These are phyloP conservation scores for Canariomyces notabilis DNA, from an alignment of 2,329 filamentous ascomycete genomes.

Conservation along the genomic window DNA sequence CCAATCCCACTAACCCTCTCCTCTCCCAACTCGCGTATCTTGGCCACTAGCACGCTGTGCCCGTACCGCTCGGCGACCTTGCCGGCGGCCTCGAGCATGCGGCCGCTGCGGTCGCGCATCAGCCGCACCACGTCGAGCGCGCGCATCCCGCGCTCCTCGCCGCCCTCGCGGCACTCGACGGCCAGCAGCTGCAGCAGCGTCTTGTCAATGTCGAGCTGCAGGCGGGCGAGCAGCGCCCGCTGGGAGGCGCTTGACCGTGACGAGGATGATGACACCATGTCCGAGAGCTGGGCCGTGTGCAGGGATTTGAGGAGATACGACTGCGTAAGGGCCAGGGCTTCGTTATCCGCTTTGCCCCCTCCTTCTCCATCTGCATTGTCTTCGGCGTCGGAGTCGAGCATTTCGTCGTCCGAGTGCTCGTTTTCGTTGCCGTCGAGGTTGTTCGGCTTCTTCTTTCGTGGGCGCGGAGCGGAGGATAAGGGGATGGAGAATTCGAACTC, in stretches of 20 bases:
- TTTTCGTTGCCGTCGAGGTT: conserved; percentile 29
- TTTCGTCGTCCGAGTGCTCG: conserved; percentile 27
- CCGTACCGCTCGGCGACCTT: conserved; percentile 88
- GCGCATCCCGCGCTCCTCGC: conserved; percentile 91
- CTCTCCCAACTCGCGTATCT: conserved; percentile 84
- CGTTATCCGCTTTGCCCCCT: conserved; percentile 36
- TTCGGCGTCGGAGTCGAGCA: conserved; percentile 31
- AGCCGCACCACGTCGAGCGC: conserved; percentile 84
- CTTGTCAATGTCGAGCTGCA: conserved; percentile 86
- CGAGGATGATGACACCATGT: conserved; percentile 66
- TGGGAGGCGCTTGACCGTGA: conserved; percentile 62
- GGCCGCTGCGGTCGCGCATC: conserved; percentile 77
- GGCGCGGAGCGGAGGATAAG: conserved; percentile 50
- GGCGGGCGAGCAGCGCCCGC: conserved; percentile 59
- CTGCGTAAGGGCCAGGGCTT: conserved; percentile 69
- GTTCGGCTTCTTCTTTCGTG: conserved; percentile 32
- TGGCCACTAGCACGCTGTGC: conserved; percentile 72
- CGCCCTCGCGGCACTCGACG: conserved; percentile 78
- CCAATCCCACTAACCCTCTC: conserved; percentile 56
- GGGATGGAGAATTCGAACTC: conserved; percentile 93
- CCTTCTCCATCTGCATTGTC: conserved; percentile 33
- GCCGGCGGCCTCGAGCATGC: conserved; percentile 85
- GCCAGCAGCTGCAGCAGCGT: conserved; percentile 83
- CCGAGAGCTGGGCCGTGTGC: conserved; percentile 67
- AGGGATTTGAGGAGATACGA: conserved; percentile 71